Evolutionary conservation across 192 early-diverging fungal genomes (phyloP).

Genomic region (Diversispora epigaea): DNA sequence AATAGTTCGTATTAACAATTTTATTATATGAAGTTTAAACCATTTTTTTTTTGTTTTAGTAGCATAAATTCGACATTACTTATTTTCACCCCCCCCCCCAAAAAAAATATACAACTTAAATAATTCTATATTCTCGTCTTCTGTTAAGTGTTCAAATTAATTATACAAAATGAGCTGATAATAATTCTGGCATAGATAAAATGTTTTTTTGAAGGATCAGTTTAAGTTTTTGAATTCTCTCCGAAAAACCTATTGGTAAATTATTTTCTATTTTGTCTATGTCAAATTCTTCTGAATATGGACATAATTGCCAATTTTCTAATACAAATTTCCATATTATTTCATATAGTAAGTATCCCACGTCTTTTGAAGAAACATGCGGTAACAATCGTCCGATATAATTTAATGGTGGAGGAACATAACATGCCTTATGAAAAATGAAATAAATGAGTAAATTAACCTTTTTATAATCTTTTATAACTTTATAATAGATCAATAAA

Average conservation of each 20-base stretch:
- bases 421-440: not conserved
- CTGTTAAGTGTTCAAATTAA: no score
- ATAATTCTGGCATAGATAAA: slow-evolving; percentile 6
- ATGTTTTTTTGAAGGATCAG: slow-evolving; percentile 16
- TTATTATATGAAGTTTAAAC: no score
- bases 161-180: not conserved
- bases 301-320: slow-evolving; percentile 27
- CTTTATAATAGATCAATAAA: no score
- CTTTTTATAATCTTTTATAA: no score
- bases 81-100: no score
- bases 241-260: not conserved
- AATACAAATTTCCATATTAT: slow-evolving; percentile 5
- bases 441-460: not conserved
- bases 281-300: slow-evolving; percentile 9
- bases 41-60: no score
- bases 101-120: no score
- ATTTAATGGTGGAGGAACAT: slow-evolving; percentile 6
- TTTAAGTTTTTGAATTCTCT: not conserved
- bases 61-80: no score
- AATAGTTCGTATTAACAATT: no score
- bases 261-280: not conserved
- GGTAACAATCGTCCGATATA: not conserved
- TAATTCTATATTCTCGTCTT: no score
- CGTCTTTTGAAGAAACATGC: slow-evolving; percentile 4
- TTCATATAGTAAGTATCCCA: slow-evolving; percentile 21